Evolutionary conservation across 345 rosid species (phyloP).

Genomic region (Cardamine resedifolia): DNA sequence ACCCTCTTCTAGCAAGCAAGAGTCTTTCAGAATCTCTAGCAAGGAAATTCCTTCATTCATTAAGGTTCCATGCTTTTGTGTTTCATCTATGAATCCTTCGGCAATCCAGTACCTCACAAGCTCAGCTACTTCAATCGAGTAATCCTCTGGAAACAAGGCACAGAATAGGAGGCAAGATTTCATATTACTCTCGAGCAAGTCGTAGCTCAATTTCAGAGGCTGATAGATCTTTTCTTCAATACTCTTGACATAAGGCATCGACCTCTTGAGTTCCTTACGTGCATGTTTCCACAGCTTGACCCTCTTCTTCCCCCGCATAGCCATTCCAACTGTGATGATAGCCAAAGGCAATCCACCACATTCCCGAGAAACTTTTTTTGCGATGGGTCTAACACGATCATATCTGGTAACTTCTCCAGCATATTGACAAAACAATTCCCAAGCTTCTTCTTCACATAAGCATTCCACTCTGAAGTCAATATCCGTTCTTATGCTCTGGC

Average conservation of each 20-base stretch:
- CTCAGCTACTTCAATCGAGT: constrained; percentile 40
- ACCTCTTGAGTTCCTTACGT: constrained; percentile 35
- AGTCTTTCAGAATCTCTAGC: constrained; percentile 48
- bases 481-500: constrained; percentile 33
- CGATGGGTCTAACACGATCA: constrained; percentile 37
- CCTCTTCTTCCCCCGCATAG: constrained; percentile 40
- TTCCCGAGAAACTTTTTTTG: constrained; percentile 32
- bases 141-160: constrained; percentile 48
- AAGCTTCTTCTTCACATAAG: constrained; percentile 27
- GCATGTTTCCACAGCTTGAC: constrained; percentile 45
- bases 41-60: constrained; percentile 41
- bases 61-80: constrained; percentile 28
- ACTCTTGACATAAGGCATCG: constrained; percentile 33
- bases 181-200: constrained; percentile 21
- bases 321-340: constrained; percentile 41
- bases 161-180: constrained; percentile 51
- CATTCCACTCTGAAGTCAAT: constrained; percentile 33
- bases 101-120: constrained; percentile 48
- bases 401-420: constrained; percentile 30
- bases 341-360: constrained; percentile 58
- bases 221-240: constrained; percentile 42
- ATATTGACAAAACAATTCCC: constrained; percentile 39
- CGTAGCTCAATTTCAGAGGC: constrained; percentile 47
- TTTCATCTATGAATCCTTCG: constrained; percentile 43
- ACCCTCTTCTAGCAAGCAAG: constrained; percentile 49